phyloP scores from a whole-genome alignment of 768 basidiomycete genomes.

The Russula vinacea region DNA sequence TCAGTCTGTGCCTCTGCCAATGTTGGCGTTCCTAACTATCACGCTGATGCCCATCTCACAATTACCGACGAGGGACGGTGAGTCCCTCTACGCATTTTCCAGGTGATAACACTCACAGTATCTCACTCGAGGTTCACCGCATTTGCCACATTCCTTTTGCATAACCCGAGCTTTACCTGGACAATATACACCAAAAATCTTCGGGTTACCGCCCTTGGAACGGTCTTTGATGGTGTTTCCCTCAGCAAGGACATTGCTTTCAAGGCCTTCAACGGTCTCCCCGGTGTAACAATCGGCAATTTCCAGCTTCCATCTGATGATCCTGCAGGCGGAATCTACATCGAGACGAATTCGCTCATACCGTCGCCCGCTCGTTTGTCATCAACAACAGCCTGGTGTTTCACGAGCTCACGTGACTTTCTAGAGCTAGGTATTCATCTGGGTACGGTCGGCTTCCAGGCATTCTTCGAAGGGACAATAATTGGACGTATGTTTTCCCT shows the following conservation, averaged over 20 bases:
- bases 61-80: slow-evolving; percentile 54
- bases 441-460: slow-evolving; percentile 60
- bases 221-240: slow-evolving; percentile 61
- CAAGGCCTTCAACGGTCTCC: slow-evolving; percentile 68
- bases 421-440: slow-evolving; percentile 67
- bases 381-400: neutral
- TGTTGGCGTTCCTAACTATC: slow-evolving; percentile 61
- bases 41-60: slow-evolving; percentile 48
- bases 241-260: slow-evolving; percentile 59
- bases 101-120: neutral
- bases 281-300: slow-evolving; percentile 67
- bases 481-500: slow-evolving; percentile 56
- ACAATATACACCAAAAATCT: slow-evolving; percentile 64
- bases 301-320: slow-evolving; percentile 69
- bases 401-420: neutral
- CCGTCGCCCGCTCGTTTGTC: slow-evolving; percentile 61
- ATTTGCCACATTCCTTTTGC: slow-evolving; percentile 63
- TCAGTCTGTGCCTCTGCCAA: slow-evolving; percentile 67
- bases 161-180: slow-evolving; percentile 64
- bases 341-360: slow-evolving; percentile 63
- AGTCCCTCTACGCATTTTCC: slow-evolving; percentile 28
- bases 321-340: slow-evolving; percentile 64
- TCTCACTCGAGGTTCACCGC: slow-evolving; percentile 50
- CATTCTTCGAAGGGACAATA: slow-evolving; percentile 52
- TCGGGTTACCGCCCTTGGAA: slow-evolving; percentile 61